Evolutionary conservation across 805 yeast species (phyloP).

Genomic region (Kurtzmaniella fragi): DNA sequence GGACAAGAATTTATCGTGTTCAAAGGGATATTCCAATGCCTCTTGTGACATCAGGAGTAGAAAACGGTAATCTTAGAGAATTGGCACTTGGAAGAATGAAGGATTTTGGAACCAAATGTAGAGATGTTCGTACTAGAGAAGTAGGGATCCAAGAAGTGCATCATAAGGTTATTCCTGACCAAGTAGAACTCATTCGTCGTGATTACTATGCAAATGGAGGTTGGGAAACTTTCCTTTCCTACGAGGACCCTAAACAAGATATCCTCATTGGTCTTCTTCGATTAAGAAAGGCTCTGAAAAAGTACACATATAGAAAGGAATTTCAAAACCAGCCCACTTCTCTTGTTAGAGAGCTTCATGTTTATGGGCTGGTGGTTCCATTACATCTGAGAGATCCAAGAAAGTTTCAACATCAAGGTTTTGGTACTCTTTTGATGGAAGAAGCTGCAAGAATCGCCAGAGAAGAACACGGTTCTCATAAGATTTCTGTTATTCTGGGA

Average conservation of each 20-base stretch:
- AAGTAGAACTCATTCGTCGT: slow-evolving; percentile 89
- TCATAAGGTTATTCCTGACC: slow-evolving; percentile 94
- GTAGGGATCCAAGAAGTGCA: slow-evolving; percentile 99
- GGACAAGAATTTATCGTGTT: slow-evolving; percentile 98
- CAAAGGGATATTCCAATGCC: slow-evolving; percentile 99
- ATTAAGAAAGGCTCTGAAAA: slow-evolving; percentile 81
- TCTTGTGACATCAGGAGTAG: slow-evolving; percentile 94
- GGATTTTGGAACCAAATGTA: slow-evolving; percentile 92
- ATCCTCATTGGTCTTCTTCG: slow-evolving; percentile 88
- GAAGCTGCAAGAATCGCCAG: slow-evolving; percentile 95
- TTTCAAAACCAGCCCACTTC: slow-evolving; percentile 80
- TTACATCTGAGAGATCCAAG: slow-evolving; percentile 94
- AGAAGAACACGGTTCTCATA: slow-evolving; percentile 90
- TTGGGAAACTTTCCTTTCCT: slow-evolving; percentile 95
- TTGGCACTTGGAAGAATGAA: slow-evolving; percentile 96
- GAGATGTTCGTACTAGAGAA: slow-evolving; percentile 96
- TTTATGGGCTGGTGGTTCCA: slow-evolving; percentile 96
- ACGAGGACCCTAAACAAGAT: slow-evolving; percentile 96
- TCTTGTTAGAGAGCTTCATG: slow-evolving; percentile 94
- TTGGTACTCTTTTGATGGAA: slow-evolving; percentile 95
- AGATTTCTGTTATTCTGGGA: slow-evolving; percentile 92
- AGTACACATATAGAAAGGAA: slow-evolving; percentile 87
- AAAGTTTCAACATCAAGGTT: slow-evolving; percentile 98
- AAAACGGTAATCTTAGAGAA: slow-evolving; percentile 94
- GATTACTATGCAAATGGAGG: slow-evolving; percentile 98